Base-by-base conservation (phyloP, 202 grass and related monocot species). In the Carex arenaria region DNA sequence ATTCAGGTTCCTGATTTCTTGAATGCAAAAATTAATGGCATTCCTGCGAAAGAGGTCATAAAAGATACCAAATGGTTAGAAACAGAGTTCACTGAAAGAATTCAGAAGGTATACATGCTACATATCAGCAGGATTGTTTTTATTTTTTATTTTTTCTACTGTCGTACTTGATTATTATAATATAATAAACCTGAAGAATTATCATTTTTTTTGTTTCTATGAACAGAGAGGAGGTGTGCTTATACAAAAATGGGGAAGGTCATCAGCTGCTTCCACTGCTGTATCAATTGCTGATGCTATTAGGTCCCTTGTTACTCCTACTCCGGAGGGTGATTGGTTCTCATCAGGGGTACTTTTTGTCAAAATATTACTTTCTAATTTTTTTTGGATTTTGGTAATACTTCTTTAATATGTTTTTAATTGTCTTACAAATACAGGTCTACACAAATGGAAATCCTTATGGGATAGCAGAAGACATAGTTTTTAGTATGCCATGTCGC, bases 241-340 rank as follows among this genome's bases (percentile, higher is more conserved):
- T 56, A 95, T 95, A 28, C 61, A 99, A 88, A 99, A 99, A 83
- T 99, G 93, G 96, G 96, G 96, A 65, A 95, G 96, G 83, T 99
- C 96, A 61, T 99, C 96, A 71, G 96, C 96, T 36, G 96, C 96
- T 61, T 99, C 96, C 83, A 99, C 96, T 17, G 88, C 96, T 80
- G 96, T 99, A 81, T 99, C 96, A 2, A 89, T 99, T 76, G 93
- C 93, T 1, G 96, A 99, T 86, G 89, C 88, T 45, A 95, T 99
- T 11, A 93, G 84, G 66, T 99, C 96, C 57, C 96, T 99, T 12
- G 66, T 99, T 67, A 95, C 74, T 83, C 93, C 96, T 42, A 95
- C 96, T 26, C 96, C 86, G 55, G 88, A 89, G 72, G 96, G 96
- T 30, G 93, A 99, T 82, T 83, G 87, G 85, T 90, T 90, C 67